These are phyloP conservation scores for Umbilicus rupestris DNA, from an alignment of 164 flowering plant species.

Conservation along the genomic window DNA sequence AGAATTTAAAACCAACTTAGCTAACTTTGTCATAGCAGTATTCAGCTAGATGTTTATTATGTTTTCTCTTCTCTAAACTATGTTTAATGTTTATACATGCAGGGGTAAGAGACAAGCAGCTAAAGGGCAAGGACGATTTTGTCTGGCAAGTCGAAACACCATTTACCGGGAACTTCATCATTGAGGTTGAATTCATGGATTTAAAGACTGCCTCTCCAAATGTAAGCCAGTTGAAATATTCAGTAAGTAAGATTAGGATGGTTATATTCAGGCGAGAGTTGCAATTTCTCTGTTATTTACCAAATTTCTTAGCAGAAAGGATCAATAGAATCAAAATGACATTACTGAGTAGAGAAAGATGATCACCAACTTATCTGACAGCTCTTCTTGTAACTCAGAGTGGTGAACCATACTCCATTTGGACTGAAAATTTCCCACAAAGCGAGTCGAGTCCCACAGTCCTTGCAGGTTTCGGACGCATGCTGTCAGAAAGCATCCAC, in stretches of 20 bases:
- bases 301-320: background rate
- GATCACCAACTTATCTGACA: background rate
- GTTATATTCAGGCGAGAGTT: too few species aligned
- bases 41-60: background rate
- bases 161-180: constrained; percentile 66
- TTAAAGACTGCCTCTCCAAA: constrained; percentile 49
- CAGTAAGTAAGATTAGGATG: too few species aligned
- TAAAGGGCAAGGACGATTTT: constrained; percentile 75
- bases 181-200: constrained; percentile 86
- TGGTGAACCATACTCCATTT: constrained; percentile 68
- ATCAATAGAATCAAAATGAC: background rate
- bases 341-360: background rate
- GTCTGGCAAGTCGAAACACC: constrained; percentile 79
- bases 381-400: constrained; percentile 31
- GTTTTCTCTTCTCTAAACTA: background rate
- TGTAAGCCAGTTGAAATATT: constrained; percentile 26
- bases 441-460: constrained; percentile 38
- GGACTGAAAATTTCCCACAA: constrained; percentile 42
- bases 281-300: background rate
- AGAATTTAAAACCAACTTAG: background rate
- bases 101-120: constrained; percentile 68
- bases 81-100: constrained; percentile 13
- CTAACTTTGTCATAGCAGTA: background rate
- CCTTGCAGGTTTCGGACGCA: constrained; percentile 51
- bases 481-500: constrained; percentile 75